Evolutionary conservation across 768 basidiomycete species (phyloP).

Genomic region (Russula sp.): DNA sequence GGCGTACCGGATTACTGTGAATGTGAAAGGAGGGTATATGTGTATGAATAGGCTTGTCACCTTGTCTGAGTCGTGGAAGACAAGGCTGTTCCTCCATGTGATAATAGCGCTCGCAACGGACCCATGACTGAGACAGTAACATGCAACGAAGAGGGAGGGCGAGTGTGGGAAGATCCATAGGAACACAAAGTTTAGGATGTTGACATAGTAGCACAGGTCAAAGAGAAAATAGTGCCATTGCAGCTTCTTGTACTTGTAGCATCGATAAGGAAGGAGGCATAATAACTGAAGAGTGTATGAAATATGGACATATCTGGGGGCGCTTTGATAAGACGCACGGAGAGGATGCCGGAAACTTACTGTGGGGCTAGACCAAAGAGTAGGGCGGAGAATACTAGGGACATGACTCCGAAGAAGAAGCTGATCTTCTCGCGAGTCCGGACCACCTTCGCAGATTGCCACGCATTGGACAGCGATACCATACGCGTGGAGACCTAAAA

Average conservation of each 20-base stretch:
- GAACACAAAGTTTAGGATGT: conserved; percentile 86
- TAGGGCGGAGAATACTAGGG: conserved; percentile 76
- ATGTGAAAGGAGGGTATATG: conserved; percentile 86
- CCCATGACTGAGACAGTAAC: conserved; percentile 90
- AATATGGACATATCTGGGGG: conserved; percentile 76
- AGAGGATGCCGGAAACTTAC: conserved; percentile 45
- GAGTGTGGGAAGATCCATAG: conserved; percentile 86
- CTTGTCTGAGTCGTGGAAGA: conserved; percentile 97
- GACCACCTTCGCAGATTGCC: conserved; percentile 90
- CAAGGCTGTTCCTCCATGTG: conserved; percentile 97
- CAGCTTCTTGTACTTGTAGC: conserved; percentile 86
- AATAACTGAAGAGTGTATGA: conserved; percentile 76
- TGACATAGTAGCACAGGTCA: conserved; percentile 91
- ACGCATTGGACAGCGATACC: conserved; percentile 70
- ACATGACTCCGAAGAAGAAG: conserved; percentile 94
- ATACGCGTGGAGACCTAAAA: conserved; percentile 75
- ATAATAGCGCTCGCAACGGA: conserved; percentile 91
- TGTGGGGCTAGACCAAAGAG: conserved; percentile 86
- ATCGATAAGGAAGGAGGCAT: conserved; percentile 79
- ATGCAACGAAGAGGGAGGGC: conserved; percentile 79
- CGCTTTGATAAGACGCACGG: conserved; percentile 27
- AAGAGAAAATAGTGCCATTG: conserved; percentile 94
- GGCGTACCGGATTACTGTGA: conserved; percentile 83
- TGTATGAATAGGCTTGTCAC: conserved; percentile 95
- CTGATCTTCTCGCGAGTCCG: conserved; percentile 80